phyloP scores from a whole-genome alignment of 176 grass and related monocot species.

The Oryza rufipogon region DNA sequence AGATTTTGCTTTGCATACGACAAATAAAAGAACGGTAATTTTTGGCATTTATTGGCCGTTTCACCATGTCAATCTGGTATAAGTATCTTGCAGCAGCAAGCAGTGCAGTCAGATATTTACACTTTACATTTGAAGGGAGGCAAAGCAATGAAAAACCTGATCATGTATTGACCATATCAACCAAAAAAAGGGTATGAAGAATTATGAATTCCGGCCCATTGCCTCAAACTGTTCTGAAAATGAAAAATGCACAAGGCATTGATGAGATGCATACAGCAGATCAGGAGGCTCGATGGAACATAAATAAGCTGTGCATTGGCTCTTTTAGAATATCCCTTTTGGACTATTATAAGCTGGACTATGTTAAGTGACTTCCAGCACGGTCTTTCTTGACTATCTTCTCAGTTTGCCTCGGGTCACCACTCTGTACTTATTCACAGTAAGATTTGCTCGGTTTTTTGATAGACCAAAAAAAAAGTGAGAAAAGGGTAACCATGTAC shows the following conservation, averaged over 20 bases:
- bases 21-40: background rate
- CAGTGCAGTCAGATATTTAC: background rate
- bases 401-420: slow-evolving; percentile 23
- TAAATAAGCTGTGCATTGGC: slow-evolving; percentile 32
- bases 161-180: slow-evolving; percentile 18
- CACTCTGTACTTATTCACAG: slow-evolving; percentile 45
- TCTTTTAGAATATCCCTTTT: slow-evolving; percentile 32
- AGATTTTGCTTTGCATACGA: background rate
- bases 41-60: background rate
- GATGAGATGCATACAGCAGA: slow-evolving; percentile 26
- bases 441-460: slow-evolving; percentile 21
- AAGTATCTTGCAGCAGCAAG: background rate
- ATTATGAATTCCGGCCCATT: slow-evolving; percentile 21
- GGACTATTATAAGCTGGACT: slow-evolving; percentile 21
- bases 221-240: slow-evolving; percentile 48
- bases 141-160: background rate
- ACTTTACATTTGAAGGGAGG: slow-evolving; percentile 7
- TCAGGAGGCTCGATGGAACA: slow-evolving; percentile 34
- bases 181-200: slow-evolving; percentile 45
- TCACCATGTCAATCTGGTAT: background rate
- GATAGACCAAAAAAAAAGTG: slow-evolving; percentile 26
- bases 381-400: slow-evolving; percentile 26
- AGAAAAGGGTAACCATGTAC: slow-evolving; percentile 44
- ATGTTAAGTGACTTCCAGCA: slow-evolving; percentile 36
- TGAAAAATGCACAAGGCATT: slow-evolving; percentile 14